These are phyloP conservation scores for Argentina anserina DNA, from an alignment of 306 rosid species.

Conservation along the genomic window DNA sequence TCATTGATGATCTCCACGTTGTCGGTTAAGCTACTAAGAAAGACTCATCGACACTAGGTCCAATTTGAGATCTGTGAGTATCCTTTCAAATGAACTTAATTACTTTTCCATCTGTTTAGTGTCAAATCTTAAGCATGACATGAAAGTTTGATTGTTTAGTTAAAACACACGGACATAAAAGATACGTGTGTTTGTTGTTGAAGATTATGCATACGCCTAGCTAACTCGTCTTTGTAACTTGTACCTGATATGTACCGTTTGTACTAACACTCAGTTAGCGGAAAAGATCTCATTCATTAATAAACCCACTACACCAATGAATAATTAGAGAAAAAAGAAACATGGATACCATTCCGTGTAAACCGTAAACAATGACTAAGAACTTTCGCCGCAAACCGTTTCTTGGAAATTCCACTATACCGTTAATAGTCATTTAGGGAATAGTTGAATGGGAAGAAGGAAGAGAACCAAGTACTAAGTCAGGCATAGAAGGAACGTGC, in stretches of 20 bases:
- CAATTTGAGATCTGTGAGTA: neutral
- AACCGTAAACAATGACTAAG: too few relatives aligned
- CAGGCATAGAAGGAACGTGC: conserved; percentile 37
- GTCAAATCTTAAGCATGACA: too few relatives aligned
- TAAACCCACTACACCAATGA: too few relatives aligned
- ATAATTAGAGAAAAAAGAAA: too few relatives aligned
- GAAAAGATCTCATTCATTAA: too few relatives aligned
- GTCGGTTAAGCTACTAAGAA: too few relatives aligned
- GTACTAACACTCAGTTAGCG: neutral
- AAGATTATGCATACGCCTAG: neutral
- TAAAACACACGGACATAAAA: neutral
- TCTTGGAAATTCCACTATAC: neutral
- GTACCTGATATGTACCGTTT: too few relatives aligned
- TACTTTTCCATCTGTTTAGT: neutral
- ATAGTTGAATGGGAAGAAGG: neutral
- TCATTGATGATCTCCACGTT: too few relatives aligned
- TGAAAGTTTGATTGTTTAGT: neutral
- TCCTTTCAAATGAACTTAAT: too few relatives aligned
- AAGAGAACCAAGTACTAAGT: neutral
- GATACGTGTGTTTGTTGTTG: neutral
- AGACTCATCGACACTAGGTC: too few relatives aligned
- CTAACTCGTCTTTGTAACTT: neutral
- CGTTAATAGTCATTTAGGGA: neutral
- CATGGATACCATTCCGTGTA: too few relatives aligned
- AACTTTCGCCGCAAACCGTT: neutral